Conservation (phyloP, 371 early-diverging fungal species). For the Lichtheimia ramosa region DNA sequence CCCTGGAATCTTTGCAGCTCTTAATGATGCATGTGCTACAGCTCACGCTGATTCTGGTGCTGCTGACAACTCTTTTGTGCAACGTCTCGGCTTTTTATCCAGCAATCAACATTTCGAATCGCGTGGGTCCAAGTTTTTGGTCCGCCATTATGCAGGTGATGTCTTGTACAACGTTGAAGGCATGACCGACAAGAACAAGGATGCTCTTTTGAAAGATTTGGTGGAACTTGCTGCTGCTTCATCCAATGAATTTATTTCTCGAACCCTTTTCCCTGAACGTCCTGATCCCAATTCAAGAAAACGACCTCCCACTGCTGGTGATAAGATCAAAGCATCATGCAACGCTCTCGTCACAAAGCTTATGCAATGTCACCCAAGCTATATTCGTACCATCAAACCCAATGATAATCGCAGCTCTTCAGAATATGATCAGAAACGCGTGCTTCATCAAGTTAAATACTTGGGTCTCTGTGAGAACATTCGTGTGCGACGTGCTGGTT, state of each 20-base stretch:
- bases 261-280: slow-evolving; percentile 83
- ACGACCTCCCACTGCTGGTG: slow-evolving; percentile 85
- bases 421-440: slow-evolving; percentile 89
- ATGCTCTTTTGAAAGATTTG: slow-evolving; percentile 90
- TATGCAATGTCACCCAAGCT: slow-evolving; percentile 96
- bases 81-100: slow-evolving; percentile 69
- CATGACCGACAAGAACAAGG: slow-evolving; percentile 99
- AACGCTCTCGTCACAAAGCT: slow-evolving; percentile 85
- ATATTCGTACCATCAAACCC: slow-evolving; percentile 99
- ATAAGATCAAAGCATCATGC: slow-evolving; percentile 78
- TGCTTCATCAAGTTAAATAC: slow-evolving; percentile 96
- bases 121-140: slow-evolving; percentile 75
- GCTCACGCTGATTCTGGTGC: slow-evolving; percentile 88
- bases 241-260: slow-evolving; percentile 65
- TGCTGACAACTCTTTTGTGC: slow-evolving; percentile 87
- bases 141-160: slow-evolving; percentile 97
- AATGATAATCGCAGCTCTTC: slow-evolving; percentile 89
- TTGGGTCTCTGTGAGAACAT: slow-evolving; percentile 96
- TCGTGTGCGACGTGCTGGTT: slow-evolving; percentile 96
- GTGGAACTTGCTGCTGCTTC: slow-evolving; percentile 78
- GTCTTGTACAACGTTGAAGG: slow-evolving; percentile 92
- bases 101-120: slow-evolving; percentile 81
- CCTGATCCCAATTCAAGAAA: slow-evolving; percentile 86
- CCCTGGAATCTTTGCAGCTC: slow-evolving; percentile 89
- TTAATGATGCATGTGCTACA: slow-evolving; percentile 95